Percentiles rank a stretch among this genome's conserved stretches.
phyloP scores from a whole-genome alignment of 176 grass and related monocot species.

The Melocanna baccifera region DNA sequence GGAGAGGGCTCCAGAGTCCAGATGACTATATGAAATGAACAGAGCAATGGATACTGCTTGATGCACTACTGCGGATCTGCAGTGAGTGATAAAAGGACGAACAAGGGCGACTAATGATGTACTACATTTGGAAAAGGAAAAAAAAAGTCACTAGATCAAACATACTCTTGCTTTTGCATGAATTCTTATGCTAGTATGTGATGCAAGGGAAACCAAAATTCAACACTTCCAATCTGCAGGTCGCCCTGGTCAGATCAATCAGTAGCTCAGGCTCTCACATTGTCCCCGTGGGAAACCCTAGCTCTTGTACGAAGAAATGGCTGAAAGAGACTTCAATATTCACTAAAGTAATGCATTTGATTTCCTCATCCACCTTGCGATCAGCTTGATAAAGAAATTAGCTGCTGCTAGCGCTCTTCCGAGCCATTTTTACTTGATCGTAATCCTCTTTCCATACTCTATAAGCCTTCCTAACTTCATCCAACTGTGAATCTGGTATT shows the following conservation, averaged over 20 bases:
- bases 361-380: neutral
- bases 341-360: neutral
- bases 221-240: neutral
- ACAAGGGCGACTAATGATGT: neutral
- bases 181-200: neutral
- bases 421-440: slow-evolving; percentile 30
- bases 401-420: neutral
- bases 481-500: slow-evolving; percentile 63
- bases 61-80: neutral
- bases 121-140: too few species aligned
- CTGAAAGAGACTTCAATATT: neutral
- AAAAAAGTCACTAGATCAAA: neutral
- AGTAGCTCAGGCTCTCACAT: neutral
- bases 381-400: neutral
- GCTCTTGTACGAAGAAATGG: neutral
- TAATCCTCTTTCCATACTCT: slow-evolving; percentile 70
- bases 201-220: neutral
- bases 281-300: neutral
- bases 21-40: neutral
- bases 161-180: neutral
- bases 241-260: neutral
- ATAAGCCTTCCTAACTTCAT: slow-evolving; percentile 71
- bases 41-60: neutral
- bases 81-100: neutral
- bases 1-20: neutral